Evolutionary conservation across 352 stramenopile genomes (phyloP).

Genomic region (Globisporangium nodosum): DNA sequence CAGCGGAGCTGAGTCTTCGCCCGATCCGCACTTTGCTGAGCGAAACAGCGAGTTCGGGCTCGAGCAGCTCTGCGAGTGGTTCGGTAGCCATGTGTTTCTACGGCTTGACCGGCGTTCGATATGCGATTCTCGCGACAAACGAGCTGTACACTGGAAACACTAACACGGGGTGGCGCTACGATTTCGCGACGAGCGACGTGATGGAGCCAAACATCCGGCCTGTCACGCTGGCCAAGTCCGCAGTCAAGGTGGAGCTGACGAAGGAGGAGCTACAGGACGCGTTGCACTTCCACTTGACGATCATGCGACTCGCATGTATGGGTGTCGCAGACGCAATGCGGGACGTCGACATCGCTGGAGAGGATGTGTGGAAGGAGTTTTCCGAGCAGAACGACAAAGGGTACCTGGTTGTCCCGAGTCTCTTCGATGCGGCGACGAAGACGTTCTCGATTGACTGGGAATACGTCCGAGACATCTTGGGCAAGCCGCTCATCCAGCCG

Average conservation of each 20-base stretch:
- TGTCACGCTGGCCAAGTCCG: constrained; percentile 51
- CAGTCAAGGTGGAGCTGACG: constrained; percentile 35
- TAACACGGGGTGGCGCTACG: constrained; percentile 73
- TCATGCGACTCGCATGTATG: constrained; percentile 79
- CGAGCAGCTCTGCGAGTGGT: constrained; percentile 6
- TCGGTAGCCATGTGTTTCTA: constrained; percentile 78
- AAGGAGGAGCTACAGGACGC: constrained; percentile 52
- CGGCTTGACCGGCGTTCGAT: constrained; percentile 51
- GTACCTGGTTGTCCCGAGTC: constrained; percentile 73
- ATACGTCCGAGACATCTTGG: constrained; percentile 56
- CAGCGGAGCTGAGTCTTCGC: constrained; percentile 55
- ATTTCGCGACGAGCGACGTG: constrained; percentile 74
- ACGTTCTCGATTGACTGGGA: constrained; percentile 48
- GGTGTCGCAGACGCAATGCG: constrained; percentile 63
- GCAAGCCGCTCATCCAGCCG: constrained; percentile 53
- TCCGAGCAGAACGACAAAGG: constrained; percentile 86
- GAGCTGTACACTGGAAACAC: constrained; percentile 79
- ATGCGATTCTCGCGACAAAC: constrained; percentile 72
- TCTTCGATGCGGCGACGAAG: constrained; percentile 2
- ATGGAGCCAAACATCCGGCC: constrained; percentile 57
- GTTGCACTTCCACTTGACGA: constrained; percentile 72
- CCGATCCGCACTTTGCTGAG: constrained; percentile 50
- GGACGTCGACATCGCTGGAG: constrained; percentile 51
- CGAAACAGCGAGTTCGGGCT: constrained; percentile 1
- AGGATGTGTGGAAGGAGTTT: constrained; percentile 75